Evolutionary conservation across 2,329 filamentous ascomycete species (phyloP).

Genomic region (Trichoderma arundinaceum): DNA sequence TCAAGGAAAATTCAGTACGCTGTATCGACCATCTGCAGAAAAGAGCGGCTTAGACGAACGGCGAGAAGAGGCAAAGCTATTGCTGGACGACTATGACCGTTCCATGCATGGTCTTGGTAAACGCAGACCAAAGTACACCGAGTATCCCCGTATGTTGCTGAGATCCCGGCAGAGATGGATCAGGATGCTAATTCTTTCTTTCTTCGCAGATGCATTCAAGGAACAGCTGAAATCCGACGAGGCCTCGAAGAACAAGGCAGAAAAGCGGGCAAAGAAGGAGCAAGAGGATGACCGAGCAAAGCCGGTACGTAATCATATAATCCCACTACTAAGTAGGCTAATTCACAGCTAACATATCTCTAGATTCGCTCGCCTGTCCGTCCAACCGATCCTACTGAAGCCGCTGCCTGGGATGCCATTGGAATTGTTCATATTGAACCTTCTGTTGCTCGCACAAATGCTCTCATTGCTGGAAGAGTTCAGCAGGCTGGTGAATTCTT

Average conservation of each 20-base stretch:
- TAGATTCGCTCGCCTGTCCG: slow-evolving; percentile 51
- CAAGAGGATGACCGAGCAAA: slow-evolving; percentile 49
- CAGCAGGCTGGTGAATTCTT: slow-evolving; percentile 58
- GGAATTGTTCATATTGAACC: slow-evolving; percentile 57
- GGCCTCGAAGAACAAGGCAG: slow-evolving; percentile 53
- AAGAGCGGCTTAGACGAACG: slow-evolving; percentile 51
- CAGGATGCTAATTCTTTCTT: too few relatives aligned
- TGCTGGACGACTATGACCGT: slow-evolving; percentile 50
- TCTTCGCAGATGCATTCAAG: slow-evolving; percentile 48
- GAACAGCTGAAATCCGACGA: slow-evolving; percentile 55
- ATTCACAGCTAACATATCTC: neutral
- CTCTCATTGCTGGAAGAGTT: slow-evolving; percentile 54
- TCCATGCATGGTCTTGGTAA: slow-evolving; percentile 51
- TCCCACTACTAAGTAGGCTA: neutral
- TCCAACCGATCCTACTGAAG: slow-evolving; percentile 53
- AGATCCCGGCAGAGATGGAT: neutral
- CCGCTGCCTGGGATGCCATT: slow-evolving; percentile 59
- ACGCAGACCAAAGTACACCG: slow-evolving; percentile 53
- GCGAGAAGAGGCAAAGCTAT: slow-evolving; percentile 47
- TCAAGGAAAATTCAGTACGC: slow-evolving; percentile 50
- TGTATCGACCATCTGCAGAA: slow-evolving; percentile 49
- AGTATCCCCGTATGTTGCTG: slow-evolving; percentile 49
- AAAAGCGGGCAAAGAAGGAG: slow-evolving; percentile 53
- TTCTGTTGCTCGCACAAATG: slow-evolving; percentile 45
- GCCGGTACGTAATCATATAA: slow-evolving; percentile 42